A percentile compares a stretch with the other conserved stretches of the same genome.
These are phyloP conservation scores for Acanthamoeba triangularis DNA, from an alignment of 208 protist genomes.

Conservation along the genomic window DNA sequence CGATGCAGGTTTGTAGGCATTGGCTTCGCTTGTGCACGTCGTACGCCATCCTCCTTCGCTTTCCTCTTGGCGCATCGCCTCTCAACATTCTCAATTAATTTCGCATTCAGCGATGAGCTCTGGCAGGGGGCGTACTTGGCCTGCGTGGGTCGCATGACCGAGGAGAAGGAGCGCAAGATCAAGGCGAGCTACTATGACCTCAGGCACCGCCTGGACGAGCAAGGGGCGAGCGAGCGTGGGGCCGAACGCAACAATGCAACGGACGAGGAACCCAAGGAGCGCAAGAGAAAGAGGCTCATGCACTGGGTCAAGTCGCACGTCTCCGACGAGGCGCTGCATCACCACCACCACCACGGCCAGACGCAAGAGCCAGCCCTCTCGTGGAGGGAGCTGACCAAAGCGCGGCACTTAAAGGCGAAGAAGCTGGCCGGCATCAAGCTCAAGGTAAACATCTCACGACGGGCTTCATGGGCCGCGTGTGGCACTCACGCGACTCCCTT, in stretches of 20 bases:
- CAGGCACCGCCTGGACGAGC: background rate
- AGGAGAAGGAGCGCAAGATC: slow-evolving; percentile 41
- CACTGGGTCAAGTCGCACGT: slow-evolving; percentile 26
- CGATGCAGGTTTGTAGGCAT: slow-evolving; percentile 17
- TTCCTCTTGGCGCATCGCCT: background rate
- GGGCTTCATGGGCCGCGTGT: background rate
- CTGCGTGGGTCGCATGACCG: background rate
- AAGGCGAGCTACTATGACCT: background rate
- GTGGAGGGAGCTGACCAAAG: background rate
- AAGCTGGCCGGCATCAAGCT: background rate
- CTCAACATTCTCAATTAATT: background rate
- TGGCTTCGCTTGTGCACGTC: slow-evolving; percentile 34
- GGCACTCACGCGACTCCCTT: too few relatives aligned
- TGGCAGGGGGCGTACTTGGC: slow-evolving; percentile 5
- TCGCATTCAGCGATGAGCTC: background rate
- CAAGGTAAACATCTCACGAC: background rate
- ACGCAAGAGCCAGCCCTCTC: background rate
- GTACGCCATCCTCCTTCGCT: background rate
- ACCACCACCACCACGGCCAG: background rate
- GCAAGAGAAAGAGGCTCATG: slow-evolving; percentile 3
- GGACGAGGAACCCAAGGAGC: background rate
- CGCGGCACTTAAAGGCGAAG: background rate
- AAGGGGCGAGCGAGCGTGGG: background rate
- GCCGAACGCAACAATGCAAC: background rate
- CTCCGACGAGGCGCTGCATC: background rate